Conservation (phyloP, 352 stramenopile genomes). For the Globisporangium paroecandrum region DNA sequence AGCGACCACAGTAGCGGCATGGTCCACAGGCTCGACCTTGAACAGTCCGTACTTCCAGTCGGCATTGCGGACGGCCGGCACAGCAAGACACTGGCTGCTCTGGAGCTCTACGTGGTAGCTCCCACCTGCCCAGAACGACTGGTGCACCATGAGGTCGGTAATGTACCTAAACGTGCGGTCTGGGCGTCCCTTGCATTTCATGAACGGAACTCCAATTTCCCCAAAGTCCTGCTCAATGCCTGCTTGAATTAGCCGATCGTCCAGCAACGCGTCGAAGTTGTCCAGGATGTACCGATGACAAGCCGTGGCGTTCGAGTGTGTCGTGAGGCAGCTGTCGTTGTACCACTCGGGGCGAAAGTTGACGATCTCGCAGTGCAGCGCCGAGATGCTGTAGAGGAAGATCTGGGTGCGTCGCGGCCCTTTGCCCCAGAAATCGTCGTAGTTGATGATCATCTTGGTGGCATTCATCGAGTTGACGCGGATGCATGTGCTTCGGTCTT, state of each 20-base stretch:
- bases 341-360: slow-evolving; percentile 42
- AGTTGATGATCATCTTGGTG: slow-evolving; percentile 28
- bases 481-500: slow-evolving; percentile 41
- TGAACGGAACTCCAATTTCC: slow-evolving; percentile 35
- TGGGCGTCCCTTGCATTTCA: slow-evolving; percentile 46
- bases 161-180: slow-evolving; percentile 42
- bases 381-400: slow-evolving; percentile 46
- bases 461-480: slow-evolving; percentile 45
- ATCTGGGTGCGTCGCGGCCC: slow-evolving; percentile 31
- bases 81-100: slow-evolving; percentile 44
- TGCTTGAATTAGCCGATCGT: slow-evolving; percentile 15
- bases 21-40: slow-evolving; percentile 33
- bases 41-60: slow-evolving; percentile 52
- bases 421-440: slow-evolving; percentile 44
- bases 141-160: slow-evolving; percentile 56
- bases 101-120: slow-evolving; percentile 54
- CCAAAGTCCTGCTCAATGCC: slow-evolving; percentile 42
- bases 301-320: slow-evolving; percentile 24
- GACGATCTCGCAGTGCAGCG: slow-evolving; percentile 36
- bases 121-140: slow-evolving; percentile 52
- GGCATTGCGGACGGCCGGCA: slow-evolving; percentile 32
- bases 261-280: slow-evolving; percentile 36
- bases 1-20: slow-evolving; percentile 38
- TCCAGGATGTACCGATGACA: slow-evolving; percentile 57
- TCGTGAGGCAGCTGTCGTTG: slow-evolving; percentile 28